phyloP scores from a whole-genome alignment of 1,284 basidiomycete genomes.

The Ganoderma boninense region DNA sequence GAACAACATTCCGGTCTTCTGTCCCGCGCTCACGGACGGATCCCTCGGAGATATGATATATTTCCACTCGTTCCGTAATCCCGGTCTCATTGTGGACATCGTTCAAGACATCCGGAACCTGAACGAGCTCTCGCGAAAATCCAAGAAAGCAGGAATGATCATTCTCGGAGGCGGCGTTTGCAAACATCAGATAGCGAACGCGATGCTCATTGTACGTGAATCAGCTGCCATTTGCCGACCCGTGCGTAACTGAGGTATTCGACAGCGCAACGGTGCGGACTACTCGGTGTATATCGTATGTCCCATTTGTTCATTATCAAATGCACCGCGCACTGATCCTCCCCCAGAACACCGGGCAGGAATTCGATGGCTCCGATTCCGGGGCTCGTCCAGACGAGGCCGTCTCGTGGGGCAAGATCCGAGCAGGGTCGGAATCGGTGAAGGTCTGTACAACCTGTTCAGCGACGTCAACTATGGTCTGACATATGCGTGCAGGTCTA shows the following conservation, averaged over 20 bases:
- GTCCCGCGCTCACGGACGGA: conserved; percentile 97
- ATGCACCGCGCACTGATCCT: not conserved
- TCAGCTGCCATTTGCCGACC: not conserved
- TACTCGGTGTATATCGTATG: conserved; percentile 93
- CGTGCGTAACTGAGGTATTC: conserved; percentile 19
- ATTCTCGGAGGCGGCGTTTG: conserved; percentile 98
- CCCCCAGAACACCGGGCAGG: conserved; percentile 93
- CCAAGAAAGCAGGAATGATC: conserved; percentile 98
- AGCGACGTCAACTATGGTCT: not conserved
- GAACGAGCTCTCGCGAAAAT: conserved; percentile 90
- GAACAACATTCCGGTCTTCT: conserved; percentile 99
- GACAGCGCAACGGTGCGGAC: conserved; percentile 95
- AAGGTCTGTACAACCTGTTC: conserved; percentile 66
- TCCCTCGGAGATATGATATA: conserved; percentile 99
- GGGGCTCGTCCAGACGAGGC: conserved; percentile 98
- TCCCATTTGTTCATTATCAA: not conserved
- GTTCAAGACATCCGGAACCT: conserved; percentile 93
- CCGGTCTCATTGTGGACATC: conserved; percentile 92
- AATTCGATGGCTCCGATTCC: conserved; percentile 98
- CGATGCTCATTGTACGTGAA: conserved; percentile 91
- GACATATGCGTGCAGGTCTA: conserved; percentile 47
- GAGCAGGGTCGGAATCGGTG: conserved; percentile 88
- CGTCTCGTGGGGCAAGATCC: conserved; percentile 99
- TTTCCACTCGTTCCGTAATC: conserved; percentile 95
- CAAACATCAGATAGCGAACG: conserved; percentile 99